Evolutionary conservation across 2,329 filamentous ascomycete species (phyloP).

Genomic region (Clonostachys byssicola): DNA sequence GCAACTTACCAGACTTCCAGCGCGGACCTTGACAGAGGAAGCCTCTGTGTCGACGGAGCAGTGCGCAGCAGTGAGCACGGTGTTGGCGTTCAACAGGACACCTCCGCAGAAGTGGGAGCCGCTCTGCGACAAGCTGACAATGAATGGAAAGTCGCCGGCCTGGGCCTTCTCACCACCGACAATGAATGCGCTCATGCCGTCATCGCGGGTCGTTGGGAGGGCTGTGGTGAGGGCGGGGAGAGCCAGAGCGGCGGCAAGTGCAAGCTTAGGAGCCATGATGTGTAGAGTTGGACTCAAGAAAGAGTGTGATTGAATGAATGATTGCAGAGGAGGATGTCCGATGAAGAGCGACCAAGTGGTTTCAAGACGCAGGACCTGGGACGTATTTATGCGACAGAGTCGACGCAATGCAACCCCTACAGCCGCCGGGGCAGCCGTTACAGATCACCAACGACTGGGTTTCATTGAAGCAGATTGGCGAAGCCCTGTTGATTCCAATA

Average conservation of each 20-base stretch:
- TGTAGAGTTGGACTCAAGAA: too few species aligned
- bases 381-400: too few species aligned
- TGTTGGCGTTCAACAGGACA: slow-evolving; percentile 18
- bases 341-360: too few species aligned
- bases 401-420: too few species aligned
- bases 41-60: slow-evolving; percentile 12
- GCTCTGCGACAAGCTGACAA: slow-evolving; percentile 14
- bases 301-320: too few species aligned
- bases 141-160: slow-evolving; percentile 21
- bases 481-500: too few species aligned
- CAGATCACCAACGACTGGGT: too few species aligned
- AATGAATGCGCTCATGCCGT: slow-evolving; percentile 5
- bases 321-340: too few species aligned
- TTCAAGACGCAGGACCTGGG: too few species aligned
- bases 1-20: slow-evolving; percentile 13
- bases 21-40: slow-evolving; percentile 14
- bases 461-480: too few species aligned
- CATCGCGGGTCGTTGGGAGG: neutral
- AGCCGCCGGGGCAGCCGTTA: too few species aligned
- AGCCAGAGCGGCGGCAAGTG: neutral
- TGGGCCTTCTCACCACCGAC: slow-evolving; percentile 15
- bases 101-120: slow-evolving; percentile 20
- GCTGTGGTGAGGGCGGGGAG: neutral
- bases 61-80: slow-evolving; percentile 23
- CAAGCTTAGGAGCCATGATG: too few species aligned